Evolutionary conservation across 2,329 filamentous ascomycete genomes (phyloP), one percentile per base, ranked within the genome.

Genomic region (Samsoniella hepiali): DNA sequence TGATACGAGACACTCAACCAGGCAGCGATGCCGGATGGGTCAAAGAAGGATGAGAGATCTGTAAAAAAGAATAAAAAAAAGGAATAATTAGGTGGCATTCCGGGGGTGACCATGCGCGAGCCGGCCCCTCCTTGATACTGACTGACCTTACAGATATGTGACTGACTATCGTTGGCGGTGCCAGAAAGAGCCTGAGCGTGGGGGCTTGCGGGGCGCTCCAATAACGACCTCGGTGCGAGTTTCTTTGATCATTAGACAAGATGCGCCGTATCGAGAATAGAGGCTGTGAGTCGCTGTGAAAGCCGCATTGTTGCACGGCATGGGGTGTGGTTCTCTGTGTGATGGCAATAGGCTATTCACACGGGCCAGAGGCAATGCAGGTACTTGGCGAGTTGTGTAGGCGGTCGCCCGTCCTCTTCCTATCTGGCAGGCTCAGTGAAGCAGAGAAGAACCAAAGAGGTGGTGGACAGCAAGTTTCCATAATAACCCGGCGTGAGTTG

Each of bases 91-190:
- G 55, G 54, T 58, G 62, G 27, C 62, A 63, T 63, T 58, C 55
- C 38, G 54, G 31, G 42, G 53, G 50, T 44, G 44, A 22, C 60
- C 42, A 57, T 50, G 54, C 44, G 53, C 45, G n/a, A 22, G 51
- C n/a, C 15, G 32, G 59, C 50, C 59, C 59, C 59, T 62, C 59
- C 59, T 61, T 29, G 59, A 62, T 62, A 62, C 49, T 62, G 59
- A 54, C 38, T 62, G 51, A 49, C 42, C 51, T 45, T 22, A 32
- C 51, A 22, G 29, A 47, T 47, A 62, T 62, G 59, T 47, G 59
- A 62, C 50, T 32, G 51, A 56, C 51, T 56, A 44, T 55, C 22
- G 50, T 54, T 53, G 59, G 49, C 54, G 38, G 59, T 62, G 31
- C 59, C 47, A 49, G 51, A 62, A 27, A 49, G 15, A 62, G 32